Base-by-base conservation (phyloP, 495 filamentous ascomycete species). In the Lepidopterella palustris region DNA sequence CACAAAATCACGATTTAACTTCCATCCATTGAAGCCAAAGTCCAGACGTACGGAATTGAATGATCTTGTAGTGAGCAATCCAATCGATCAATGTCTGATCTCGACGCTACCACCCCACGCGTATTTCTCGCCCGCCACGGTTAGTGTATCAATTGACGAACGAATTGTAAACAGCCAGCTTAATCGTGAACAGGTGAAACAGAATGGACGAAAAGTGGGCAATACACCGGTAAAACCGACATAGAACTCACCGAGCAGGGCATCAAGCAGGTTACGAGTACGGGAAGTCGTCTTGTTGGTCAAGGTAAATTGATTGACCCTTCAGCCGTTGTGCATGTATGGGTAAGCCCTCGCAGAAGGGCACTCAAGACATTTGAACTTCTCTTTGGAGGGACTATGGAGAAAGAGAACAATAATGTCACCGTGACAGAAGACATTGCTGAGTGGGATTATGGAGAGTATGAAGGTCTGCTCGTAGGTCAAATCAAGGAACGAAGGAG, bases 391-490 rank as follows among this genome's bases (percentile, higher is more conserved):
- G 9, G 49, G 23, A 29, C 11, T 20, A 50, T 54, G 18, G 50
- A 51, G 24, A 53, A 54, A 26, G 56, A 45, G 3, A 50, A 8
- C n/a, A 40, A 47, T 9, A 55, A 49, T 2, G 60, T 63, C 25
- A 56, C 28, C 15, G 15, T 39, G 10, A 66, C 59, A 6, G 69
- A 71, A 42, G 63, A 65, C 13, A 53, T 72, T 27, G 60, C 67
- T 0, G 70, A 72, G 57, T 72, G 70, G 70, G 53, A 65, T 23
- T 72, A 72, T 59, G 70, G 70, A 6, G 64, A 68, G 24, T 72
- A 72, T 53, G 70, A 72, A 53, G 70, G 70, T 5, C 39, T 72
- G 8, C 40, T 62, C 49, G 57, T 52, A 24, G 42, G 35, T 4
- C 60, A 72, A 55, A 72, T 72, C 26, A 52, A 62, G 18, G 48